phyloP scores from a whole-genome alignment of 345 rosid genomes.

The Pugionium cornutum region DNA sequence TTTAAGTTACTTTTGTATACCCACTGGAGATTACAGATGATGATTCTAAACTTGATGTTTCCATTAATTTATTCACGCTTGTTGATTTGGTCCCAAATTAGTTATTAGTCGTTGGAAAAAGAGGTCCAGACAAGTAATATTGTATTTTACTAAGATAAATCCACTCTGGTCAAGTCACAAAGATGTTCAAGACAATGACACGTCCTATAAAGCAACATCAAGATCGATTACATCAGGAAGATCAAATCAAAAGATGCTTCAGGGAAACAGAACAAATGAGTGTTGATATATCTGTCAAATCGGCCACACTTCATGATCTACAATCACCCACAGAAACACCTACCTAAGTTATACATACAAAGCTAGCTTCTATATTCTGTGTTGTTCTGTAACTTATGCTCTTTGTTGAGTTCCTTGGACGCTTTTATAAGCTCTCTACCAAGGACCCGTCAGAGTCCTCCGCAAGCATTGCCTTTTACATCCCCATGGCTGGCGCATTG shows the following conservation, averaged over 20 bases:
- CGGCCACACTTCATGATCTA: conserved; percentile 46
- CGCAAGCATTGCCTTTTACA: conserved; percentile 71
- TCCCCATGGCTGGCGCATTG: conserved; percentile 53
- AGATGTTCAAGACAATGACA: conserved; percentile 26
- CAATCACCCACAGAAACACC: conserved; percentile 44
- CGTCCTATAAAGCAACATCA: conserved; percentile 18
- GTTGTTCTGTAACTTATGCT: conserved; percentile 29
- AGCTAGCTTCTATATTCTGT: conserved; percentile 39
- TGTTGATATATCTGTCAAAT: conserved; percentile 28
- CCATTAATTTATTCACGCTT: not conserved
- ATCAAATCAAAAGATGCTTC: conserved; percentile 29
- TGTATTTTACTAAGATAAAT: not conserved
- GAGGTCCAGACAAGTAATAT: not conserved
- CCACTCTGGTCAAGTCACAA: conserved; percentile 25
- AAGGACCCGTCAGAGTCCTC: conserved; percentile 85
- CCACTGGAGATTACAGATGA: not conserved
- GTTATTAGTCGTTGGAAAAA: not conserved
- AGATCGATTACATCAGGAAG: conserved; percentile 33
- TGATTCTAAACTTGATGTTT: conserved; percentile 13
- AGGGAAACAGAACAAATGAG: conserved; percentile 24
- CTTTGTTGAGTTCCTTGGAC: conserved; percentile 22
- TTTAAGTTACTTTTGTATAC: conserved; percentile 7
- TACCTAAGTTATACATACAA: conserved; percentile 44
- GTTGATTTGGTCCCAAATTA: not conserved
- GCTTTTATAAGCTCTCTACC: conserved; percentile 52